Conservation (phyloP, 306 rosid species). For the Herpetospermum pedunculosum region DNA sequence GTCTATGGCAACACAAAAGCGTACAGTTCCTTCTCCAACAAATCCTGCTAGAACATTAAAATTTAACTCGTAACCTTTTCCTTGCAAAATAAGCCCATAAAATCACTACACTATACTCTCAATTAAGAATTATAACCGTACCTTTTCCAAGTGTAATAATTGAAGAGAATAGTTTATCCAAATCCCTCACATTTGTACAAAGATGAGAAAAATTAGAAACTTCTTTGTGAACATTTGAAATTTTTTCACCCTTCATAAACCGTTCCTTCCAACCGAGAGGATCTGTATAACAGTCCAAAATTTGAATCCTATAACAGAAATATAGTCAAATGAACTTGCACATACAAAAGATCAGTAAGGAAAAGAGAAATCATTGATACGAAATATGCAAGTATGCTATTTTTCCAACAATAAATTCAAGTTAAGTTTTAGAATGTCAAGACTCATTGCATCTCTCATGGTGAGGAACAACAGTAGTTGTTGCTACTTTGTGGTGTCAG, state of each 20-base stretch:
- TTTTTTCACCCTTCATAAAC: constrained; percentile 24
- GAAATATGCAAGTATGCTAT: background rate
- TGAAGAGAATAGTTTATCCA: constrained; percentile 35
- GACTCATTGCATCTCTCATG: background rate
- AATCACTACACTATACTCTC: background rate
- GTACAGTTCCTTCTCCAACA: constrained; percentile 43
- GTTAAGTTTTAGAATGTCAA: background rate
- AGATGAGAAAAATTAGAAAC: constrained; percentile 21
- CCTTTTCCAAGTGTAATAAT: constrained; percentile 64
- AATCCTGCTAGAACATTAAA: constrained; percentile 40
- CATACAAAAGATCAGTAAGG: background rate
- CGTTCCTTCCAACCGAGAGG: constrained; percentile 91
- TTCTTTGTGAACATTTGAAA: constrained; percentile 20
- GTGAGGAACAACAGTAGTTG: background rate
- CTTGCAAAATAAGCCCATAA: background rate
- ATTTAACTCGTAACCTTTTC: background rate
- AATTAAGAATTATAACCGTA: constrained; percentile 12
- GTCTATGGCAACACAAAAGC: constrained; percentile 65
- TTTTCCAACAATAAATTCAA: background rate
- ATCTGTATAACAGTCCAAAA: constrained; percentile 92
- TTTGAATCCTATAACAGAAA: constrained; percentile 48
- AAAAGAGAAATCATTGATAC: background rate
- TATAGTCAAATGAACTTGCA: background rate
- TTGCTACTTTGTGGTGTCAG: background rate
- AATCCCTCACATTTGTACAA: constrained; percentile 52